These are phyloP conservation scores for Achaetomium macrosporum DNA, from an alignment of 2,329 filamentous ascomycete genomes.

Conservation along the genomic window DNA sequence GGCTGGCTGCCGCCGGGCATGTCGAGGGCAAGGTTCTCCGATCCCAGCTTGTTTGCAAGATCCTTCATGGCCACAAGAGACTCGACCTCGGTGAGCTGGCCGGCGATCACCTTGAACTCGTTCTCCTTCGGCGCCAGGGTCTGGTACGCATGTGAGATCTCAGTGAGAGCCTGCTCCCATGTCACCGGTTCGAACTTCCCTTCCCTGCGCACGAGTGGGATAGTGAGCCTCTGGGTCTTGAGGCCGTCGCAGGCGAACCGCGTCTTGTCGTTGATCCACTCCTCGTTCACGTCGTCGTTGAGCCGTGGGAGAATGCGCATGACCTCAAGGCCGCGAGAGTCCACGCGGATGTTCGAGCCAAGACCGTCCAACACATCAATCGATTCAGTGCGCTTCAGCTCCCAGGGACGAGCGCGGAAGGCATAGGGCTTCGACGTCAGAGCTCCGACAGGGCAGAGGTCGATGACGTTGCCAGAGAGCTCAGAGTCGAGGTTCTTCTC, in stretches of 20 bases:
- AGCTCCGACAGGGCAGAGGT: constrained; percentile 94
- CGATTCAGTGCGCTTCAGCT: constrained; percentile 91
- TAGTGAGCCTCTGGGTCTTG: constrained; percentile 92
- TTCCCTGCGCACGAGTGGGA: constrained; percentile 80
- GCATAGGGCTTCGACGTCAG: constrained; percentile 96
- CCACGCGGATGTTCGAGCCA: constrained; percentile 90
- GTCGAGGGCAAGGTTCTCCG: constrained; percentile 91
- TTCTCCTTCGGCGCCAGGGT: constrained; percentile 77
- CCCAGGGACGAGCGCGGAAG: constrained; percentile 94
- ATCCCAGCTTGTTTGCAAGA: constrained; percentile 90
- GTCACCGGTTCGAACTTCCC: constrained; percentile 87
- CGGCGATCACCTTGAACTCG: constrained; percentile 93
- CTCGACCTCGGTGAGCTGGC: constrained; percentile 86
- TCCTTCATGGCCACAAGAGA: constrained; percentile 96
- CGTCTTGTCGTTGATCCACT: constrained; percentile 99
- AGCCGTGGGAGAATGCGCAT: constrained; percentile 90
- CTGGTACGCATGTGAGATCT: constrained; percentile 76
- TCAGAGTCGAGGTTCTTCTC: constrained; percentile 92
- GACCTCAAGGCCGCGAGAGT: constrained; percentile 88
- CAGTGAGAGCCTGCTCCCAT: constrained; percentile 91
- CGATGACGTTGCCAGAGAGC: constrained; percentile 94
- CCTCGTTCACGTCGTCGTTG: constrained; percentile 97
- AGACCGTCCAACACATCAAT: constrained; percentile 90
- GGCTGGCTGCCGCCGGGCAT: constrained; percentile 78
- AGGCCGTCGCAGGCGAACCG: constrained; percentile 94